These are phyloP conservation scores for Cladosporium phlei DNA, from an alignment of 2,329 filamentous ascomycete species.

Conservation along the genomic window DNA sequence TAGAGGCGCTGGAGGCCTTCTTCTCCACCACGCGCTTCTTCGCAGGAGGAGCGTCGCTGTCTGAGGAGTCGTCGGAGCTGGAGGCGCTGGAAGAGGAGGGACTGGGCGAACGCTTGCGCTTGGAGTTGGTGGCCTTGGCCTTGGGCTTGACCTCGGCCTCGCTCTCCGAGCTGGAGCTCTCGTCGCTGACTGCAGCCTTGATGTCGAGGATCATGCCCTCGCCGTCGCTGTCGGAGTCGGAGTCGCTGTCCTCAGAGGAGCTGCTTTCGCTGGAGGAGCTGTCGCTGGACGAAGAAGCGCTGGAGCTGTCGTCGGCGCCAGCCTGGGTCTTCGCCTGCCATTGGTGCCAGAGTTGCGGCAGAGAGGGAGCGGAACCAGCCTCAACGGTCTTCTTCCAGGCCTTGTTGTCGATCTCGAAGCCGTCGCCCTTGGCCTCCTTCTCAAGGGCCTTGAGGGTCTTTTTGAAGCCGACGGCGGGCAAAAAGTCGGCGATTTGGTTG, in stretches of 20 bases:
- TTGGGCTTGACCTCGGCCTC: slow-evolving; percentile 10
- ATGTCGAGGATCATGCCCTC: slow-evolving; percentile 6
- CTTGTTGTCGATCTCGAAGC: slow-evolving; percentile 20
- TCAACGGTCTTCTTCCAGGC: slow-evolving; percentile 17
- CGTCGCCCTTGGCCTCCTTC: slow-evolving; percentile 31
- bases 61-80: slow-evolving; percentile 17
- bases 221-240: slow-evolving; percentile 18
- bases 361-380: slow-evolving; percentile 16
- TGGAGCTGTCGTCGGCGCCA: slow-evolving; percentile 13
- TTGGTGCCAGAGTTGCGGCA: slow-evolving; percentile 7
- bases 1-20: slow-evolving; percentile 13
- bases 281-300: slow-evolving; percentile 13
- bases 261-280: slow-evolving; percentile 13
- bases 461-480: slow-evolving; percentile 29
- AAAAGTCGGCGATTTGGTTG: slow-evolving; percentile 26
- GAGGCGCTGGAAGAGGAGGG: slow-evolving; percentile 12
- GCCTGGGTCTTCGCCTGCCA: slow-evolving; percentile 16
- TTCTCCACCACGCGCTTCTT: slow-evolving; percentile 27
- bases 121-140: slow-evolving; percentile 6
- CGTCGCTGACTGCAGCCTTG: slow-evolving; percentile 8
- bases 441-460: slow-evolving; percentile 28
- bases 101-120: slow-evolving; percentile 16
- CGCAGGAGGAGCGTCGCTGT: slow-evolving; percentile 24
- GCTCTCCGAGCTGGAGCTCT: slow-evolving; percentile 14
- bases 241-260: slow-evolving; percentile 19